A percentile compares a stretch with the other conserved stretches of the same genome.
These are phyloP conservation scores for Monascus purpureus DNA, from an alignment of 495 filamentous ascomycete genomes.

Conservation along the genomic window DNA sequence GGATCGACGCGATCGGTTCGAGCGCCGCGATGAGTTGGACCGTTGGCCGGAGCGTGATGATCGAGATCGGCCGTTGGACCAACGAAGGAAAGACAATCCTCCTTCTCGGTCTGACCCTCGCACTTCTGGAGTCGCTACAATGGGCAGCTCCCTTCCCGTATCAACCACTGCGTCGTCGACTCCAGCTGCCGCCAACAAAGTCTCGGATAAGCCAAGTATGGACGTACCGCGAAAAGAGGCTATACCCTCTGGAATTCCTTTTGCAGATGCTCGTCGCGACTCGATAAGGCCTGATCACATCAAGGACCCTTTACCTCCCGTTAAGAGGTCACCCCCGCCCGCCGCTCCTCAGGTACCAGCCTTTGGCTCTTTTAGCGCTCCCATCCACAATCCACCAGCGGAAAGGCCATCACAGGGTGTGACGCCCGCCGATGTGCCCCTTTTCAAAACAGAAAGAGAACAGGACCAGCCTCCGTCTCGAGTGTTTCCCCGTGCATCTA, in stretches of 20 bases:
- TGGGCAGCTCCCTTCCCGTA: no score
- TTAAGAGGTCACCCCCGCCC: slow-evolving; percentile 51
- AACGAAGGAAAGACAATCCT: slow-evolving; percentile 36
- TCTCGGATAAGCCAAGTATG: slow-evolving; percentile 16
- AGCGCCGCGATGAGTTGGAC: slow-evolving; percentile 25
- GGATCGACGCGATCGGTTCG: slow-evolving; percentile 14
- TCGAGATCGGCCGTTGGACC: slow-evolving; percentile 29
- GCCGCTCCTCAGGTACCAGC: slow-evolving; percentile 69
- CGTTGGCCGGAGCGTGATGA: slow-evolving; percentile 31
- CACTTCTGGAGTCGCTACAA: no score
- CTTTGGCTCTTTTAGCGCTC: slow-evolving; percentile 47
- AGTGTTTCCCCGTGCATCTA: neutral
- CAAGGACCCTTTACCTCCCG: slow-evolving; percentile 23
- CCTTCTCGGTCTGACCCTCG: slow-evolving; percentile 29
- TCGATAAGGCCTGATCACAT: slow-evolving; percentile 23
- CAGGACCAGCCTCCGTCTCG: slow-evolving; percentile 9
- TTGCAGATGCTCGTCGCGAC: slow-evolving; percentile 26
- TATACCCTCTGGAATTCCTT: neutral
- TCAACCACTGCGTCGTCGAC: no score
- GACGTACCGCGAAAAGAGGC: slow-evolving; percentile 27
- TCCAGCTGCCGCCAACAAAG: slow-evolving; percentile 13
- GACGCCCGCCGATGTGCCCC: slow-evolving; percentile 22
- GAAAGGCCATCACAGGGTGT: slow-evolving; percentile 12
- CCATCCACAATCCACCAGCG: slow-evolving; percentile 13
- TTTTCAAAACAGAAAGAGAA: slow-evolving; percentile 19